Percentiles rank a stretch among this genome's conserved stretches.
Evolutionary conservation across 1,284 basidiomycete genomes (phyloP).

Genomic region (Cryptococcus sp.): DNA sequence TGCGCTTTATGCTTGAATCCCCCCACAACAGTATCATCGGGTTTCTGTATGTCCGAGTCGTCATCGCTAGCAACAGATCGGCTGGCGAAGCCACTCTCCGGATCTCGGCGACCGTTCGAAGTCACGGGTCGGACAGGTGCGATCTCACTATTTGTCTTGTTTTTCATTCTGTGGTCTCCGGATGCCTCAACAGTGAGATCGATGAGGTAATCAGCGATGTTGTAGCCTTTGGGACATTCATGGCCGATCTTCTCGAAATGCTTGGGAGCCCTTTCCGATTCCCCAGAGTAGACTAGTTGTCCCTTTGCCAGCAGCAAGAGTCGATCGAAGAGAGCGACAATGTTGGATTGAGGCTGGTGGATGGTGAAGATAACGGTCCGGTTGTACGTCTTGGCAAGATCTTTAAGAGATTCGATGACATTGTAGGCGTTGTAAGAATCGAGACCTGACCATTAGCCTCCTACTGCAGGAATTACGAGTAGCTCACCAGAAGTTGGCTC

Average conservation of each 20-base stretch:
- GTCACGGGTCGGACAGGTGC: slow-evolving; percentile 3
- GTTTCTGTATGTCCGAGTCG: background rate
- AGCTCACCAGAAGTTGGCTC: slow-evolving; percentile 88
- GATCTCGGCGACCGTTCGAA: slow-evolving; percentile 1
- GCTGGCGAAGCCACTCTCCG: slow-evolving; percentile 15
- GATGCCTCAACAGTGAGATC: slow-evolving; percentile 78
- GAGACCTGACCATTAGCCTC: slow-evolving; percentile 56
- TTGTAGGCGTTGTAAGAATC: slow-evolving; percentile 95
- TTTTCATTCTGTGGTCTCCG: slow-evolving; percentile 43
- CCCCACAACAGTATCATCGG: slow-evolving; percentile 7
- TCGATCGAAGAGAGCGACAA: slow-evolving; percentile 91
- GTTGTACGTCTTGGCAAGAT: slow-evolving; percentile 81
- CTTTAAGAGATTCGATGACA: slow-evolving; percentile 82
- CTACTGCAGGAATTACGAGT: background rate
- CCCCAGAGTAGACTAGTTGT: slow-evolving; percentile 76
- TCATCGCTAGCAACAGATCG: slow-evolving; percentile 1
- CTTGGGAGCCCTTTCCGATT: slow-evolving; percentile 65
- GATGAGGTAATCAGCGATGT: slow-evolving; percentile 92
- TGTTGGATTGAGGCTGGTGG: slow-evolving; percentile 97
- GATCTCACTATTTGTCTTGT: slow-evolving; percentile 19
- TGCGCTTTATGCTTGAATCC: slow-evolving; percentile 68
- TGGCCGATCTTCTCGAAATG: slow-evolving; percentile 77
- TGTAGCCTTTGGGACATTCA: slow-evolving; percentile 90
- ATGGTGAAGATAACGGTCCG: slow-evolving; percentile 97
- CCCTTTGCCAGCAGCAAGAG: slow-evolving; percentile 80